These are phyloP conservation scores for Populus hybrid DNA, from an alignment of 441 rosid genomes.

Conservation along the genomic window DNA sequence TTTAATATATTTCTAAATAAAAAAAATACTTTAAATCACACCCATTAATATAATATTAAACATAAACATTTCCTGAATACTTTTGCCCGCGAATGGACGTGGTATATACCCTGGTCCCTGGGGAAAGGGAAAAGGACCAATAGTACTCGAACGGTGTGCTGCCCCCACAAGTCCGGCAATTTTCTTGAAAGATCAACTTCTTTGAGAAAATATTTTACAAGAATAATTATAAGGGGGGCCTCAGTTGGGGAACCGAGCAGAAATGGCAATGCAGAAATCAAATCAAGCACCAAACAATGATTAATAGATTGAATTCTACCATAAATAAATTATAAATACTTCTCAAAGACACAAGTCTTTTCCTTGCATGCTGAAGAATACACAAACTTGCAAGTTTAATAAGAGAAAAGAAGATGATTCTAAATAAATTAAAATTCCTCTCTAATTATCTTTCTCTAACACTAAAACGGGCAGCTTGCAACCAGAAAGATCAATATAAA, in stretches of 20 bases:
- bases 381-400: conserved; percentile 4
- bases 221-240: not conserved
- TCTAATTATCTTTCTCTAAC: conserved; percentile 26
- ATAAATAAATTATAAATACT: conserved; percentile 7
- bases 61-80: too few species aligned
- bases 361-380: not conserved
- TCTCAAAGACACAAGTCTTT: too few species aligned
- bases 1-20: too few species aligned
- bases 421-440: conserved; percentile 19
- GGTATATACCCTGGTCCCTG: too few species aligned
- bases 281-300: not conserved
- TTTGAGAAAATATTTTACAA: too few species aligned
- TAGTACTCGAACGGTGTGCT: too few species aligned
- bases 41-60: too few species aligned
- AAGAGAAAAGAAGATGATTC: not conserved
- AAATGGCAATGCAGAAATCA: not conserved
- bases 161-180: too few species aligned
- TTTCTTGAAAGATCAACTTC: too few species aligned
- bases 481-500: conserved; percentile 49
- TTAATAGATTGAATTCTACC: conserved; percentile 6
- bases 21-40: too few species aligned
- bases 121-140: too few species aligned
- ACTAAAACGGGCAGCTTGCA: conserved; percentile 23
- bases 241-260: not conserved
- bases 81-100: too few species aligned